Base-by-base conservation (phyloP, 176 grass and related monocot genomes). In the Bonia amplexicaulis region DNA sequence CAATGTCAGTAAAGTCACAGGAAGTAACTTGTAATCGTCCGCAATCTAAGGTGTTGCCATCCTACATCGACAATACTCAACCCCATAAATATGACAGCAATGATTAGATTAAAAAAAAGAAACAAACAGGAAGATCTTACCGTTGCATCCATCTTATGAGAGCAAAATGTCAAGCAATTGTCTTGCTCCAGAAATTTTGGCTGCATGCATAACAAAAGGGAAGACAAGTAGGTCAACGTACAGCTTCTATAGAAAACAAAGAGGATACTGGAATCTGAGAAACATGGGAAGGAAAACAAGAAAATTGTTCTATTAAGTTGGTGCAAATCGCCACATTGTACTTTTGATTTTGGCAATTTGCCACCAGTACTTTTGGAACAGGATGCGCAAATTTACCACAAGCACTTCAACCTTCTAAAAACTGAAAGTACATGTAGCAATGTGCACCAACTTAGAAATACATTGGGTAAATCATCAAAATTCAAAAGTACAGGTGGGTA, bases 121-220 rank as follows among this genome's bases (percentile, higher is more conserved):
- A 76, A 75, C 1, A 44, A 60, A 78, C 48, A 73, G 40, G 52
- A 66, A 59, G 69, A 22, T 73, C 86, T 92, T 86, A 99, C 96
- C 47, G 26, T 78, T 67, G 88, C 51, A 96, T 94, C 96, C 63
- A 90, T 82, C 80, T 91, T 94, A 49, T 89, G 89, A 73, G 91
- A 85, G 84, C 87, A 91, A 90, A 99, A 94, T 73, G 90, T 85
- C 70, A 99, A 87, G 79, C 88, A 92, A 85, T 82, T 92, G 80
- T 94, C 91, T 80, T 90, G 78, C 71, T 96, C 91, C 74, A 92
- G 51, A 86, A 91, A 89, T 66, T 96, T 95, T 17, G 88, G 84
- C 93, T 99, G 89, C 66, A 89, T 66, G 70, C n/a, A 77, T 54
- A 84, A 88, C 31, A 78, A 76, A 48, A 89, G 29, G 39, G 67